Conservation (phyloP, 164 flowering plant species). For the Vitis vinifera region DNA sequence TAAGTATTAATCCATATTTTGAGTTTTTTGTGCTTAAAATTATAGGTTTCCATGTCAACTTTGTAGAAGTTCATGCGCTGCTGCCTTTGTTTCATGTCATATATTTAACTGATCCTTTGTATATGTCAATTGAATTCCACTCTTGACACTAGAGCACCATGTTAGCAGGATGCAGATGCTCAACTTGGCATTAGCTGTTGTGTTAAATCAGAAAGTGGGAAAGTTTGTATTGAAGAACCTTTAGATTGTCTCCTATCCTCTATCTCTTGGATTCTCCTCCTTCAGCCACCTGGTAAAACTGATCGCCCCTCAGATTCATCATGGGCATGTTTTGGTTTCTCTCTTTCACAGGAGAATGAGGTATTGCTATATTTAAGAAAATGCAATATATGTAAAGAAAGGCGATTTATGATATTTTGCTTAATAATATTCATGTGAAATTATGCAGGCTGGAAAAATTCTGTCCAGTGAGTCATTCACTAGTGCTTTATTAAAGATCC, state of each 20-base stretch:
- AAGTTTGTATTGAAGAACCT: conserved; percentile 65
- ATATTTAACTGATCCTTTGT: neutral
- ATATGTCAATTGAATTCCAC: neutral
- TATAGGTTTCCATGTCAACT: neutral
- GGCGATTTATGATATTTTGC: no score
- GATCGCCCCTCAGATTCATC: conserved; percentile 43
- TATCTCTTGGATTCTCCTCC: conserved; percentile 75
- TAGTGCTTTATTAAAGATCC: conserved; percentile 48
- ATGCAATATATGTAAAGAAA: no score
- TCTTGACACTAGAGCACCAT: neutral
- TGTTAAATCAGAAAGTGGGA: conserved; percentile 58
- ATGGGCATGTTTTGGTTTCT: conserved; percentile 76
- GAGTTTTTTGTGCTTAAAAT: neutral
- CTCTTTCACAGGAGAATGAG: conserved; percentile 90
- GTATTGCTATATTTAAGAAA: conserved; percentile 27
- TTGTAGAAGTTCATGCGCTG: neutral
- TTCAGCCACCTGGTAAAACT: conserved; percentile 55
- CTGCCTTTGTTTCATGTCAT: neutral
- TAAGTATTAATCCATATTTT: neutral
- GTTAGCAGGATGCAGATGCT: conserved; percentile 48
- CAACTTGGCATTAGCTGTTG: conserved; percentile 49
- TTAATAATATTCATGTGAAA: conserved; percentile 5
- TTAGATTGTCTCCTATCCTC: conserved; percentile 74
- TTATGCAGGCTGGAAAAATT: conserved; percentile 52
- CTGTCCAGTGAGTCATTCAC: conserved; percentile 55